A percentile compares a stretch with the other conserved stretches of the same genome.
These are phyloP conservation scores for Phytopythium chamaehyphon DNA, from an alignment of 352 stramenopile species.

Conservation along the genomic window DNA sequence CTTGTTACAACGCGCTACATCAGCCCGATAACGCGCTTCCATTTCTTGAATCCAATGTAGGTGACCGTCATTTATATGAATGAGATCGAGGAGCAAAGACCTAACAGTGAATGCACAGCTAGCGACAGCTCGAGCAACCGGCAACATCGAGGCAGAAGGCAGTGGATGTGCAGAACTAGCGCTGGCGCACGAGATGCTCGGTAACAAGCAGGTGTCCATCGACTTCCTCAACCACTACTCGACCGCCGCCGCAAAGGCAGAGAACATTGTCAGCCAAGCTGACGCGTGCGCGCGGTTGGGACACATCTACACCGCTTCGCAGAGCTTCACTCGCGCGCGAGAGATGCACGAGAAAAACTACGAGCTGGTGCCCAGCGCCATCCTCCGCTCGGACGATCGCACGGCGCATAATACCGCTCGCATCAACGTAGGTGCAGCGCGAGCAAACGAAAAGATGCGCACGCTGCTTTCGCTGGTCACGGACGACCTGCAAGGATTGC, in stretches of 20 bases:
- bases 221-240: constrained; percentile 88
- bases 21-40: constrained; percentile 65
- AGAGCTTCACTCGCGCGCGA: constrained; percentile 75
- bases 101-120: constrained; percentile 20
- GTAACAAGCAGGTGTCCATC: constrained; percentile 76
- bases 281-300: constrained; percentile 84
- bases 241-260: constrained; percentile 66
- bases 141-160: constrained; percentile 72
- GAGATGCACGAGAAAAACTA: constrained; percentile 91
- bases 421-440: constrained; percentile 63
- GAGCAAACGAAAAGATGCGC: constrained; percentile 64
- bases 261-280: constrained; percentile 85
- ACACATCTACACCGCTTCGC: constrained; percentile 76
- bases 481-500: constrained; percentile 56
- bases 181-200: constrained; percentile 79
- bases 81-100: background rate
- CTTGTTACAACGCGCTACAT: constrained; percentile 63
- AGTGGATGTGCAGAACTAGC: constrained; percentile 86
- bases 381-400: constrained; percentile 30
- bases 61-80: constrained; percentile 1
- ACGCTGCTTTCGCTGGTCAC: constrained; percentile 63
- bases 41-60: constrained; percentile 81
- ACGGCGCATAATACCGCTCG: constrained; percentile 57
- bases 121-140: constrained; percentile 42
- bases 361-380: constrained; percentile 63